Conservation (phyloP, 1,284 basidiomycete species). For the Volvariella surrecta region DNA sequence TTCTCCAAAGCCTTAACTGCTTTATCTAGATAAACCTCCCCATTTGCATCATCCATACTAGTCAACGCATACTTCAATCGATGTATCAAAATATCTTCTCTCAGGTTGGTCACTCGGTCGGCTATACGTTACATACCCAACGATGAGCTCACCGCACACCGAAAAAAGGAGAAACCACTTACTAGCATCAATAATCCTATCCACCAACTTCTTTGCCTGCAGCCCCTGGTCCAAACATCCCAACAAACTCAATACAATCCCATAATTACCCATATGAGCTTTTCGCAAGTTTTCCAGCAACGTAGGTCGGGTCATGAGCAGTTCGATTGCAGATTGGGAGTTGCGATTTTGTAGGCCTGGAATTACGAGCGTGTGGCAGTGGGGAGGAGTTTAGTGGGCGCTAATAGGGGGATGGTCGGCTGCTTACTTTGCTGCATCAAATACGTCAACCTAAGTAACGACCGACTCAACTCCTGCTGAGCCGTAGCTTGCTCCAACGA, state of each 20-base stretch:
- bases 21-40: slow-evolving; percentile 49
- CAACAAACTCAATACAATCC: slow-evolving; percentile 81
- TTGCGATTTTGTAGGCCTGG: slow-evolving; percentile 50
- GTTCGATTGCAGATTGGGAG: slow-evolving; percentile 72
- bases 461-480: slow-evolving; percentile 80
- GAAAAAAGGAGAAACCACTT: slow-evolving; percentile 20
- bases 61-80: slow-evolving; percentile 82
- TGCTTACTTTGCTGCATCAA: slow-evolving; percentile 71
- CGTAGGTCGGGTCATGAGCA: slow-evolving; percentile 73
- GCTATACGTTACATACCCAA: slow-evolving; percentile 17
- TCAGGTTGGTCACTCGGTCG: slow-evolving; percentile 84
- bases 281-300: slow-evolving; percentile 81
- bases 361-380: slow-evolving; percentile 1
- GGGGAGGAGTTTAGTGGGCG: background rate
- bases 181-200: slow-evolving; percentile 86
- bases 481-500: slow-evolving; percentile 72
- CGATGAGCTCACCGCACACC: slow-evolving; percentile 2
- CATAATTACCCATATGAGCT: slow-evolving; percentile 85
- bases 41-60: slow-evolving; percentile 60
- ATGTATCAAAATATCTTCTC: slow-evolving; percentile 81
- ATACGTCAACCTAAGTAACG: slow-evolving; percentile 78
- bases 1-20: slow-evolving; percentile 72
- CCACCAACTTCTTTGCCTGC: slow-evolving; percentile 78
- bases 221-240: slow-evolving; percentile 84
- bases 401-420: slow-evolving; percentile 4